A percentile compares a stretch with the other conserved stretches of the same genome.
phyloP scores from a whole-genome alignment of 208 protist genomes.

The Naegleria lovaniensis region DNA sequence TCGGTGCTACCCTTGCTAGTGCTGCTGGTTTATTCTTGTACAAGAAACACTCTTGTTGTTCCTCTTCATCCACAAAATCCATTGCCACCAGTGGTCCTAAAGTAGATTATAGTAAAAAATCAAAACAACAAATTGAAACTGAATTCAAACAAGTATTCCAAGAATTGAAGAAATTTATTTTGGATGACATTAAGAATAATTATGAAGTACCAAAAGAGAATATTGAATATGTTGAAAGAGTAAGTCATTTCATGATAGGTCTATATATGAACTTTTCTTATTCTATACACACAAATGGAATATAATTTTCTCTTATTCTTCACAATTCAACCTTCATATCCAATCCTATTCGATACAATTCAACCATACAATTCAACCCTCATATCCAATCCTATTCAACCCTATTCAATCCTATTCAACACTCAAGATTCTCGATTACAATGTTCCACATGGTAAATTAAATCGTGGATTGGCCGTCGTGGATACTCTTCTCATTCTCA shows the following conservation, averaged over 20 bases:
- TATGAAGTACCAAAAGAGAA: not conserved
- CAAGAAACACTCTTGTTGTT: too few species aligned
- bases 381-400: too few species aligned
- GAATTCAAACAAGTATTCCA: not conserved
- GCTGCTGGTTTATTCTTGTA: too few species aligned
- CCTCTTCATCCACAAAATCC: not conserved
- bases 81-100: not conserved
- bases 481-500: slow-evolving; percentile 45
- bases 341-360: too few species aligned
- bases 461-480: slow-evolving; percentile 74
- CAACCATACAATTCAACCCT: too few species aligned
- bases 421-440: slow-evolving; percentile 67
- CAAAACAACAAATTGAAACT: not conserved
- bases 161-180: not conserved
- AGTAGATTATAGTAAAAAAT: not conserved
- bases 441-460: slow-evolving; percentile 74
- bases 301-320: too few species aligned
- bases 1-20: too few species aligned
- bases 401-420: not conserved
- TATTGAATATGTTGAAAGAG: not conserved
- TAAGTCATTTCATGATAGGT: too few species aligned
- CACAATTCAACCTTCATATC: too few species aligned
- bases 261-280: too few species aligned
- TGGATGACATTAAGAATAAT: not conserved
- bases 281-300: too few species aligned